Conservation (phyloP, 2,329 filamentous ascomycete genomes). For the Sporothrix phasma region DNA sequence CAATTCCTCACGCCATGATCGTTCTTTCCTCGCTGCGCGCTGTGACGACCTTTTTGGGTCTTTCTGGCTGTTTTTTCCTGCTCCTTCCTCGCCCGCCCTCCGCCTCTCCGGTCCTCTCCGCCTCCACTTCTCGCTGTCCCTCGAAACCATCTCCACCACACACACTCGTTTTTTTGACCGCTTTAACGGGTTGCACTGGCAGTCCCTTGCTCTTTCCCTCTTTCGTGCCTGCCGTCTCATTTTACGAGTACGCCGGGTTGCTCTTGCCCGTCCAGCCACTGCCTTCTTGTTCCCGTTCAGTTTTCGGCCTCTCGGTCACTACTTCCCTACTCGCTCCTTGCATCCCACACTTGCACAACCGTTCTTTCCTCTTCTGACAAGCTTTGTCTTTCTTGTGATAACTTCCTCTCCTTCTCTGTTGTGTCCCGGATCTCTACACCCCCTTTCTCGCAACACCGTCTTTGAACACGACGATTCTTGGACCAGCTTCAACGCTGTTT, state of each 20-base stretch:
- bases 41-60: background rate
- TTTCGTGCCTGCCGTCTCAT: background rate
- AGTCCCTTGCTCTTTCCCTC: conserved; percentile 1
- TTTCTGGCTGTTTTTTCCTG: background rate
- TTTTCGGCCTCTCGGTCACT: background rate
- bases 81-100: conserved; percentile 5
- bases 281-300: conserved; percentile 5
- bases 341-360: background rate
- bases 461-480: background rate
- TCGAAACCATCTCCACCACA: conserved; percentile 11
- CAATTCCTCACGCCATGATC: conserved; percentile 14
- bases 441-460: background rate
- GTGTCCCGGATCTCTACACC: background rate
- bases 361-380: background rate
- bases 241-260: conserved; percentile 7
- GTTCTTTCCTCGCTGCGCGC: background rate
- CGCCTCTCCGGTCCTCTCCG: conserved; percentile 18
- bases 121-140: conserved; percentile 12
- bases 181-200: background rate
- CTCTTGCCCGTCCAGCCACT: background rate
- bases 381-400: background rate
- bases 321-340: background rate
- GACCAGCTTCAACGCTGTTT: conserved; percentile 13
- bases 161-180: conserved; percentile 9
- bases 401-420: background rate